Base-by-base conservation (phyloP, 176 grass and related monocot genomes). In the Triticum urartu region DNA sequence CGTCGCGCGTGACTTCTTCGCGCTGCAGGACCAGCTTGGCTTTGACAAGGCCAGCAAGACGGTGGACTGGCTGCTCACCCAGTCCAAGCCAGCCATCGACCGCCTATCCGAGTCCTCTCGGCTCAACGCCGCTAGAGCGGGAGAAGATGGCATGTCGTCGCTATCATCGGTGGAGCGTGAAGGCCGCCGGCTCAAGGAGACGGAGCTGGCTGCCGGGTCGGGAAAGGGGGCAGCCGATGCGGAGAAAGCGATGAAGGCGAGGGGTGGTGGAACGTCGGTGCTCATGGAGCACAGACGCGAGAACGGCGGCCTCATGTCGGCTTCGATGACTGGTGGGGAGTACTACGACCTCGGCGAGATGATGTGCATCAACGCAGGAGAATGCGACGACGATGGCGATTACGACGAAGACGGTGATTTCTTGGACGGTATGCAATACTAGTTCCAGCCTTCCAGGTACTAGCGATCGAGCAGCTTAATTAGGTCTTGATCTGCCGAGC, bases 41-140 rank as follows among this genome's bases (percentile, higher is more conserved):
- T 98, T 98, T 79, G 95, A 98, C 80, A 98, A 91, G 89, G 91
- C 95, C 69, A 98, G 95, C 91, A 88, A 98, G 86, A 98, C 95
- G 47, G 87, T 98, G 56, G 87, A 95, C 81, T 98, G 95, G 95
- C 93, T 98, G 33, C 91, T 98, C 38, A 95, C 90, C 22, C 89
- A 92, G 84, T 91, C 95, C 64, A 98, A 98, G 66, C 67, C 88
- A 18, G 91, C 91, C 77, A 98, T 98, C 32, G 87, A 95, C 56
- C 85, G 87, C 5, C 89, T 95, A 35, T 61, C 45, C 24, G 79
- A 83, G 21, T 5, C 81, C 32, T 45, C 75, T 4, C 82, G 40
- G 5, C 2, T 11, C 70, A 35, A 26, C 40, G 32, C 20, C 43
- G 32, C 18, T 24, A 7, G 75, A 7, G 43, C 24, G 60, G 34